Percentiles rank a stretch among this genome's conserved stretches.
phyloP scores from a whole-genome alignment of 164 flowering plant genomes.

The Nelumbo lutea region DNA sequence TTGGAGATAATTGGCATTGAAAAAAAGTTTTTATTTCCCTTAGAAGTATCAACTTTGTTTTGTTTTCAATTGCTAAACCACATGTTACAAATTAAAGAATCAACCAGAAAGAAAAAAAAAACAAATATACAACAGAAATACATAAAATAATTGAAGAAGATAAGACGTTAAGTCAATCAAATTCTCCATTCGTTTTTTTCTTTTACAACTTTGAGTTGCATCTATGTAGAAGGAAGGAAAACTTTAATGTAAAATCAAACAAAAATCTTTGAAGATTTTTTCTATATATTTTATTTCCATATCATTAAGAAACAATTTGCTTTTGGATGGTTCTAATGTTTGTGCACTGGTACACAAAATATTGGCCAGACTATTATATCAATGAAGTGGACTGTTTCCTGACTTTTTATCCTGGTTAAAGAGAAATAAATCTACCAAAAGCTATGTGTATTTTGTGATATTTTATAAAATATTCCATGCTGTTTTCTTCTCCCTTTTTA shows the following conservation, averaged over 20 bases:
- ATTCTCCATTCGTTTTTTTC: background rate
- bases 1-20: no score
- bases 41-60: no score
- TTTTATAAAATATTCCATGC: background rate
- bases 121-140: no score
- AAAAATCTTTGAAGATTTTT: background rate
- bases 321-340: no score
- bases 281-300: background rate
- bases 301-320: no score
- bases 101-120: background rate
- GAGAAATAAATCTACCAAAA: background rate
- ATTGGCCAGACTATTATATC: background rate
- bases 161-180: no score
- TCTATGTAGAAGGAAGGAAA: background rate
- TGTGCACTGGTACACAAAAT: background rate
- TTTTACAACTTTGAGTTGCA: background rate
- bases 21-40: no score
- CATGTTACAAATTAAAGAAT: background rate
- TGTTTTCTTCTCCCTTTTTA: slow-evolving; percentile 3
- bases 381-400: background rate
- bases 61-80: no score
- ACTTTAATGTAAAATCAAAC: background rate
- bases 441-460: background rate
- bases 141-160: background rate
- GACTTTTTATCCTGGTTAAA: background rate